phyloP scores from a whole-genome alignment of 2,329 filamentous ascomycete genomes.

The Leptographium galeiforme region DNA sequence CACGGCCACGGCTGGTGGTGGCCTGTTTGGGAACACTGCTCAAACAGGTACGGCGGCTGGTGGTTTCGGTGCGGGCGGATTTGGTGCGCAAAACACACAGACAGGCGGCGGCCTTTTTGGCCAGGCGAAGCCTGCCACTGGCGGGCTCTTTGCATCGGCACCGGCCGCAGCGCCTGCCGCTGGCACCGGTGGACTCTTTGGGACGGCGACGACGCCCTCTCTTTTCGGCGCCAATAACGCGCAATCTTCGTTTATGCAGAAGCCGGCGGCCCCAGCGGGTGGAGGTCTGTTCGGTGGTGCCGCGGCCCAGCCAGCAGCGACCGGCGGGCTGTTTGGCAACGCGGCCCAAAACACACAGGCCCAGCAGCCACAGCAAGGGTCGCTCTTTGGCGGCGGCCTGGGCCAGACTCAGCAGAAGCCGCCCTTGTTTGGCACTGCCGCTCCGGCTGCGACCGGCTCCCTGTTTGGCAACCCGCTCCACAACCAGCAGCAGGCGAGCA shows the following conservation, averaged over 20 bases:
- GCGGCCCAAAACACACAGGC: slow-evolving; percentile 19
- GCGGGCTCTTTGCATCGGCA: slow-evolving; percentile 12
- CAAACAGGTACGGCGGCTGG: slow-evolving; percentile 9
- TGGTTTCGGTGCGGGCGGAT: slow-evolving; percentile 12
- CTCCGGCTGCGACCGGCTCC: slow-evolving; percentile 30
- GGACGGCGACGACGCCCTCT: not conserved
- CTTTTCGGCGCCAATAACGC: slow-evolving; percentile 4
- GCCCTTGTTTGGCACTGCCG: slow-evolving; percentile 35
- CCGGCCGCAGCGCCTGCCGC: not conserved
- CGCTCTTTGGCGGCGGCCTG: slow-evolving; percentile 31
- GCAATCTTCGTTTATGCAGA: slow-evolving; percentile 22
- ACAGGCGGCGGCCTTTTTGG: slow-evolving; percentile 17
- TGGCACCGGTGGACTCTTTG: slow-evolving; percentile 6
- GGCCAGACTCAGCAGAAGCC: slow-evolving; percentile 42
- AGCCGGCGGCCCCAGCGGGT: slow-evolving; percentile 22
- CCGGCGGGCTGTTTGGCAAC: slow-evolving; percentile 37
- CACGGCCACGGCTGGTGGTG: slow-evolving; percentile 9
- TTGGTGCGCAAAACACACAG: slow-evolving; percentile 14
- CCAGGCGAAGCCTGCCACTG: slow-evolving; percentile 14
- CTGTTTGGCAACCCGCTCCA: slow-evolving; percentile 40
- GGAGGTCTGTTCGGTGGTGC: slow-evolving; percentile 35
- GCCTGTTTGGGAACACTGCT: slow-evolving; percentile 17
- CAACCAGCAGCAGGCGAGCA: slow-evolving; percentile 21
- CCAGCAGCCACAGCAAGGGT: slow-evolving; percentile 20
- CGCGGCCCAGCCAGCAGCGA: slow-evolving; percentile 18